A percentile compares a stretch with the other conserved stretches of the same genome.
These are phyloP conservation scores for Septoria petroselini DNA, from an alignment of 2,329 filamentous ascomycete species.

Conservation along the genomic window DNA sequence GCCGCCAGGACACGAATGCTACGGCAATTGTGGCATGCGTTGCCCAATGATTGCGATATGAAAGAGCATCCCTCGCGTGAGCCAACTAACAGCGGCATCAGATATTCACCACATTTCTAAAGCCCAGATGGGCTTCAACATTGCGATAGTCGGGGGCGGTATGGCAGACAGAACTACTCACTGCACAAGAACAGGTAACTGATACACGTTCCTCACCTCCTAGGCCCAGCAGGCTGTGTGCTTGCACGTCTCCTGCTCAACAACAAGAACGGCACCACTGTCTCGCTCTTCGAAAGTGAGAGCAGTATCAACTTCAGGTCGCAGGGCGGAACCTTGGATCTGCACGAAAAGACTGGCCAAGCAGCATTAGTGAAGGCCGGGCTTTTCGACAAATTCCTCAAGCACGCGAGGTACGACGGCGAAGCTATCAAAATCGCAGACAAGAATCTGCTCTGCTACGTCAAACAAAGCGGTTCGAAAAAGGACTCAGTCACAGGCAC, in stretches of 20 bases:
- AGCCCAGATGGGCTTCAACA: constrained; percentile 11
- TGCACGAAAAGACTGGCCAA: constrained; percentile 34
- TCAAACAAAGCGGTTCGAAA: constrained; percentile 32
- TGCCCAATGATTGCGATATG: background rate
- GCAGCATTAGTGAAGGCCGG: constrained; percentile 30
- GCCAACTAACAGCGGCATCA: too few species aligned
- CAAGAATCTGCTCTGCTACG: constrained; percentile 38
- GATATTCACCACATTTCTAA: too few species aligned
- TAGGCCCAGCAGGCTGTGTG: constrained; percentile 33
- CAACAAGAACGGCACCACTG: constrained; percentile 26
- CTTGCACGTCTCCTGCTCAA: constrained; percentile 32
- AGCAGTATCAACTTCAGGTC: constrained; percentile 27
- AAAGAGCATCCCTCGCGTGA: too few species aligned
- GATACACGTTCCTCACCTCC: background rate
- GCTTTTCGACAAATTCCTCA: constrained; percentile 31
- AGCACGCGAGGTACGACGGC: constrained; percentile 28
- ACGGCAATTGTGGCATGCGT: too few species aligned
- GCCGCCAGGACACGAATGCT: too few species aligned
- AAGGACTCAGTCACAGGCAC: constrained; percentile 31
- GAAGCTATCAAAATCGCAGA: constrained; percentile 45
- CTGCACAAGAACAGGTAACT: background rate
- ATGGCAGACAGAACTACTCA: background rate
- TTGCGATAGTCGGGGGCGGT: constrained; percentile 33
- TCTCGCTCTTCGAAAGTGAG: constrained; percentile 33
- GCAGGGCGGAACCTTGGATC: constrained; percentile 34